Conservation (phyloP, 2,329 filamentous ascomycete genomes). For the Pezicula neosporulosa region DNA sequence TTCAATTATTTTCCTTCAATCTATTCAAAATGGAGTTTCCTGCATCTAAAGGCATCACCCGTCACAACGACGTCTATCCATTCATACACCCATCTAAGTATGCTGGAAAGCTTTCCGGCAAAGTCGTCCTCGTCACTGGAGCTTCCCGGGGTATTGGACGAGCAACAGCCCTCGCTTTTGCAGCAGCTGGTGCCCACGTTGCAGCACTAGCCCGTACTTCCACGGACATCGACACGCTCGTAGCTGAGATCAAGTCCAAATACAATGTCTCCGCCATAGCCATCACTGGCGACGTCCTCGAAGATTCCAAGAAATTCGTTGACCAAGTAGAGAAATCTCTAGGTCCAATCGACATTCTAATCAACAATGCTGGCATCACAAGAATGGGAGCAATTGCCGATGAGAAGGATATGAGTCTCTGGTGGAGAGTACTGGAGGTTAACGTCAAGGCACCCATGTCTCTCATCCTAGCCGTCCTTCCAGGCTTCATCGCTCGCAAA, state of each 20-base stretch:
- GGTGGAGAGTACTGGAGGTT: background rate
- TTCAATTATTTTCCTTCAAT: too few species aligned
- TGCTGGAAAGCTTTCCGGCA: constrained; percentile 16
- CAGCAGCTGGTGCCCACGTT: constrained; percentile 28
- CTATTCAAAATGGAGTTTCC: background rate
- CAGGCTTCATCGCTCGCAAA: constrained; percentile 5
- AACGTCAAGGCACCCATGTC: constrained; percentile 3
- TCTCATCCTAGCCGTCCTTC: constrained; percentile 10
- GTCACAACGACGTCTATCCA: constrained; percentile 34
- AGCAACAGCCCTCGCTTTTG: constrained; percentile 31
- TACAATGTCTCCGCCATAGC: constrained; percentile 1
- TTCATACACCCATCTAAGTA: constrained; percentile 26
- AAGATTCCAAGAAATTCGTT: background rate
- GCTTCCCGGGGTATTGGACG: constrained; percentile 32
- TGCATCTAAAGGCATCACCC: constrained; percentile 53
- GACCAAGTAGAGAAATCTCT: background rate
- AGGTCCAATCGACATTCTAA: constrained; percentile 13
- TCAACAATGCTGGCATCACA: constrained; percentile 10
- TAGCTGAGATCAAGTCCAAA: constrained; percentile 15
- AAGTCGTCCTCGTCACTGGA: constrained; percentile 33
- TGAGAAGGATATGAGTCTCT: constrained; percentile 11
- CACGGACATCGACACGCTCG: constrained; percentile 12
- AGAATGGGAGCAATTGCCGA: constrained; percentile 7
- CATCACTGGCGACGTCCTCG: constrained; percentile 2
- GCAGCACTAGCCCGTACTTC: constrained; percentile 13